Evolutionary conservation across 225 moss, liverwort and hornwort species (phyloP), one percentile per base, ranked within the genome.

Genomic region (Polytrichum commune): DNA sequence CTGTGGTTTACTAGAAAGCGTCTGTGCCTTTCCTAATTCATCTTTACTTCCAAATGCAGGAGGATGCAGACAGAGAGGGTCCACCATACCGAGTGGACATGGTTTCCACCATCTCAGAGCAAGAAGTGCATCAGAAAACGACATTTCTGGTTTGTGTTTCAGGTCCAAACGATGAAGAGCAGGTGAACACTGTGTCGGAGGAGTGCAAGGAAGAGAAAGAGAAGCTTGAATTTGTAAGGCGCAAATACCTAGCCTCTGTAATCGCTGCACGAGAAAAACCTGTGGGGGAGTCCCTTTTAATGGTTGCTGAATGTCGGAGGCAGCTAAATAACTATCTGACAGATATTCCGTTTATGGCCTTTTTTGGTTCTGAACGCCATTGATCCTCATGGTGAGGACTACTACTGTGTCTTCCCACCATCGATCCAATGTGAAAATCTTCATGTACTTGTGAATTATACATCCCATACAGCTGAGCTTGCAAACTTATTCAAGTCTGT

Each of bases 61-160:
- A 84, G 70, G 87, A 84, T 8, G 55, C 77, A 65, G 87, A 84
- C 61, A 77, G 84, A 79, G 83, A 81, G 78, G 84, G 87, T 75
- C 87, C 87, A 79, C 87, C 87, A 29, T 88, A 88, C 69, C 84
- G 87, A 75, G 87, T 88, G 54, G 84, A 88, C 54, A 88, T 88
- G 84, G 87, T 88, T 77, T 88, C 87, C 61, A 88, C 87, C 22
- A 88, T 82, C 73, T 84, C 87, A 24, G 81, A 84, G 46, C 84
- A 88, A 81, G 87, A 88, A 65, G 84, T 88, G 65, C 75, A 88
- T 62, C 84, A 84, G 79, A 84, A 81, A 68, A 88, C 84, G 5
- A 87, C 87, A 2, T 87, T 87, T 77, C 69, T 88, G 79, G 87
- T 88, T 27, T 84, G 87, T 71, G 87, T 88, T 46, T 88, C 87